These are phyloP conservation scores for Candida nemodendra DNA, from an alignment of 805 yeast species.

Conservation along the genomic window DNA sequence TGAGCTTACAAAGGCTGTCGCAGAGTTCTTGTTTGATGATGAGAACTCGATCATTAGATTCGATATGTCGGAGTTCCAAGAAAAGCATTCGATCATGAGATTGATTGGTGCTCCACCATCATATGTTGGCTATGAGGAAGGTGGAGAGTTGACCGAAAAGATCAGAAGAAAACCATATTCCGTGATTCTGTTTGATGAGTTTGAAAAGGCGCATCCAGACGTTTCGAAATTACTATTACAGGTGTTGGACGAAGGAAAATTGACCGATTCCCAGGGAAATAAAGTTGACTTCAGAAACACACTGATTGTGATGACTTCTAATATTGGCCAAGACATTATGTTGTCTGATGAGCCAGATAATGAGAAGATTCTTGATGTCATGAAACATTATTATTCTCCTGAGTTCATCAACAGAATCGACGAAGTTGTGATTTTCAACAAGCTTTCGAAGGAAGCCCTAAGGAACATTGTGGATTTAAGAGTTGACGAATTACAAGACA, in stretches of 20 bases:
- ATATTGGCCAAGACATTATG: conserved; percentile 90
- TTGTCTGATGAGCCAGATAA: conserved; percentile 67
- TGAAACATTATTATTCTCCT: conserved; percentile 81
- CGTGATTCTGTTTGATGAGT: conserved; percentile 90
- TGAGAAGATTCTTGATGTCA: conserved; percentile 58
- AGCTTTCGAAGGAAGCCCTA: conserved; percentile 75
- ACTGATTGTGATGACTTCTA: conserved; percentile 93
- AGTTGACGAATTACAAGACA: conserved; percentile 73
- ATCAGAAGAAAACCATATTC: conserved; percentile 94
- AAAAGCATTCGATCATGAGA: conserved; percentile 85
- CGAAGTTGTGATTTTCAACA: conserved; percentile 89
- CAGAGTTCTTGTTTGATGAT: conserved; percentile 89
- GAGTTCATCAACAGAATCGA: conserved; percentile 94
- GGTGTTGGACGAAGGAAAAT: conserved; percentile 91
- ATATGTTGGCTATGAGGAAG: conserved; percentile 92
- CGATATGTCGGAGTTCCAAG: conserved; percentile 98
- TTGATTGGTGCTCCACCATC: conserved; percentile 98
- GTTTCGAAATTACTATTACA: conserved; percentile 87
- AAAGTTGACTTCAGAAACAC: conserved; percentile 93
- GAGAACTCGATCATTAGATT: conserved; percentile 83
- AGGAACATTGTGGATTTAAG: conserved; percentile 83
- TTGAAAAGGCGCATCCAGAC: conserved; percentile 96
- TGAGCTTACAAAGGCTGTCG: conserved; percentile 87
- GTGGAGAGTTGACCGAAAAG: conserved; percentile 96
- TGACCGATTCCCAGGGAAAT: conserved; percentile 94